Base-by-base conservation (phyloP, 371 early-diverging fungal species). In the Syncephalastrum monosporum region DNA sequence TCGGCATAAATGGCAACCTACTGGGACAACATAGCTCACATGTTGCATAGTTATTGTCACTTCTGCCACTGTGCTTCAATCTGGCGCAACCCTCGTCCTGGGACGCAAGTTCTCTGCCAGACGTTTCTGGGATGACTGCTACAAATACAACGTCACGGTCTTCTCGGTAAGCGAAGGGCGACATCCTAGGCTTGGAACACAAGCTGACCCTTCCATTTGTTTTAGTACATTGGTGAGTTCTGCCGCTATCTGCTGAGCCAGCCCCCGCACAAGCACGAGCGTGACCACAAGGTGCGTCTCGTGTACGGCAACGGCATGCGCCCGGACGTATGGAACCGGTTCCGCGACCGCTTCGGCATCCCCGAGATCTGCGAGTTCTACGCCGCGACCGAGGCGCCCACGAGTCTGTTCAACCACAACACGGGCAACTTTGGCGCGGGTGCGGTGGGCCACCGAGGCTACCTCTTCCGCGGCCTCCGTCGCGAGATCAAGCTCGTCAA, bases 241-340 rank as follows among this genome's bases (percentile, higher is more conserved):
- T 85, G 85, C 57, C 69, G 89, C 52, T 90, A 88, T 60, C 68
- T 90, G 19, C 60, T 83, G 17, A 67, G 71, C 44, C 69, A 70
- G 15, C 83, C 85, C 1, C 60, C 69, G 4, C 65, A 70, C 7
- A 74, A 82, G 7, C 50, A 64, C 23, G 89, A 88, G 43, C 71
- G 70, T 25, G 53, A 68, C 15, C 77, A 83, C 53, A 54, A 63
- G 5, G 64, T 85, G 23, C 74, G 85, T 3, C 57, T 84, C 23
- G 81, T 79, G 8, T 81, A 86, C 53, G 90, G 90, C 27, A 90
- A 90, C 61, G 90, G 90, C 4, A 80, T 90, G 67, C 71, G 86
- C 1, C 75, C 82, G 25, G 90, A 90, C 53, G 78, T 88, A n/a
- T 90, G 89, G 89, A 66, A 56, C 21, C 63, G 66, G 3, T 77